A percentile compares a stretch with the other conserved stretches of the same genome.
These are phyloP conservation scores for Desmodesmus armatus DNA, from an alignment of 139 green algal genomes.

Conservation along the genomic window DNA sequence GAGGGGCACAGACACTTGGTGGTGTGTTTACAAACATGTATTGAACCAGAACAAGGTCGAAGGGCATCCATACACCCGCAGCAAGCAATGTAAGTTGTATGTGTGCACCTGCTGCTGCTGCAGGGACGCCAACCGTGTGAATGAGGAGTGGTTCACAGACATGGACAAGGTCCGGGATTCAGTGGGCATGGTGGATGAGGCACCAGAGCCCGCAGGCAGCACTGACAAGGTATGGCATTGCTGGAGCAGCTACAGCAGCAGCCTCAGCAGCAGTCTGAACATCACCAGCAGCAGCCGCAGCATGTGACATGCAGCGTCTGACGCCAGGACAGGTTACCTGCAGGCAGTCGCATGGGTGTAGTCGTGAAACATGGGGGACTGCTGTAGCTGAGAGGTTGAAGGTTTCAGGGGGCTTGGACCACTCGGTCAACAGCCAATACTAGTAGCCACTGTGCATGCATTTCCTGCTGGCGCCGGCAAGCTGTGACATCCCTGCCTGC, in stretches of 20 bases:
- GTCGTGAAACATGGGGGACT: too few species aligned
- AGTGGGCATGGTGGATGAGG: slow-evolving; percentile 77
- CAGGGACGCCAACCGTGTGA: slow-evolving; percentile 81
- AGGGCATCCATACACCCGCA: too few species aligned
- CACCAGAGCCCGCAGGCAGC: slow-evolving; percentile 17
- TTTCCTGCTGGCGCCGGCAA: too few species aligned
- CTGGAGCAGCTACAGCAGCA: slow-evolving; percentile 12
- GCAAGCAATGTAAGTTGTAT: too few species aligned
- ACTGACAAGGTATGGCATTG: slow-evolving; percentile 23
- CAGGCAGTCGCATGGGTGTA: too few species aligned
- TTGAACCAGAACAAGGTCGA: too few species aligned
- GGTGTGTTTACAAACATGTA: background rate
- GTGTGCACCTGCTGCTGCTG: background rate
- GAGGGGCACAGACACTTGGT: background rate
- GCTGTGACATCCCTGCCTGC: too few species aligned
- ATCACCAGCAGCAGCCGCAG: background rate
- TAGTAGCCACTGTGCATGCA: too few species aligned
- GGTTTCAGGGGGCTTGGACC: too few species aligned
- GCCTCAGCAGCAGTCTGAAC: background rate
- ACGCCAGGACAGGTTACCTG: too few species aligned
- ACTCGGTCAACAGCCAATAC: too few species aligned
- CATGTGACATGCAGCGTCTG: background rate
- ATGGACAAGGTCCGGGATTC: slow-evolving; percentile 71
- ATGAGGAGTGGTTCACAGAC: slow-evolving; percentile 95
- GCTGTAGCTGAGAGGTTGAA: too few species aligned